Evolutionary conservation across 2,329 filamentous ascomycete genomes (phyloP).

Genomic region (Sporothrix phasma): DNA sequence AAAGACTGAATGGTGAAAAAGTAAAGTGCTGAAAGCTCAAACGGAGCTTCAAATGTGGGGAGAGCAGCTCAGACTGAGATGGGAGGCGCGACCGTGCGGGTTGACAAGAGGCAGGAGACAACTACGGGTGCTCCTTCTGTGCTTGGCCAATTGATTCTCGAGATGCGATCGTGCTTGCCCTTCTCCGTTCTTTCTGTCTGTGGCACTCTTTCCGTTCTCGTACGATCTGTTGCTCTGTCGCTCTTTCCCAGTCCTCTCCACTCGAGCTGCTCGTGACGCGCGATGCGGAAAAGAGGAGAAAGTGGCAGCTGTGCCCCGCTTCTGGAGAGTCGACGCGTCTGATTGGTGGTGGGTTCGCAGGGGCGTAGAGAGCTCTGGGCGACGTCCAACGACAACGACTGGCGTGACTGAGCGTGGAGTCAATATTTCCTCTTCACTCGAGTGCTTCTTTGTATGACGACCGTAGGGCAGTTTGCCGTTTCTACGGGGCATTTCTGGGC

Average conservation of each 20-base stretch:
- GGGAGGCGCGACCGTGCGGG: background rate
- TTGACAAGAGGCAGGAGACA: background rate
- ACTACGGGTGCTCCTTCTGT: background rate
- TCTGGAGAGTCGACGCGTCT: conserved; percentile 7
- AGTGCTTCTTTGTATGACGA: conserved; percentile 12
- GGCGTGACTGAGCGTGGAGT: background rate
- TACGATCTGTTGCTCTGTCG: background rate
- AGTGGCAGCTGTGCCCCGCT: background rate
- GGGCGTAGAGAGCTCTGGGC: background rate
- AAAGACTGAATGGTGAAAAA: background rate
- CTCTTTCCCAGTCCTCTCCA: conserved; percentile 4
- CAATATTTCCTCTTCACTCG: background rate
- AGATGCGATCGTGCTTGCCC: background rate
- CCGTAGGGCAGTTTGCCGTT: background rate
- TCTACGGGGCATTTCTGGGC: background rate
- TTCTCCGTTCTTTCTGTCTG: background rate
- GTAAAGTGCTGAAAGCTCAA: background rate
- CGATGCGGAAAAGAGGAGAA: conserved; percentile 4
- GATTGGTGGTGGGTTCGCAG: conserved; percentile 7
- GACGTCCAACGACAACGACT: too few species aligned
- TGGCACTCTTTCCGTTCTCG: background rate
- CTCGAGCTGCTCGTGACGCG: conserved; percentile 16
- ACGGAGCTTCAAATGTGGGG: conserved; percentile 2
- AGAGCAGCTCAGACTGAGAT: background rate
- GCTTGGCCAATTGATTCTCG: background rate